A percentile compares a stretch with the other conserved stretches of the same genome.
phyloP scores from a whole-genome alignment of 257 asterid species.

The Cynanchum wilfordii region DNA sequence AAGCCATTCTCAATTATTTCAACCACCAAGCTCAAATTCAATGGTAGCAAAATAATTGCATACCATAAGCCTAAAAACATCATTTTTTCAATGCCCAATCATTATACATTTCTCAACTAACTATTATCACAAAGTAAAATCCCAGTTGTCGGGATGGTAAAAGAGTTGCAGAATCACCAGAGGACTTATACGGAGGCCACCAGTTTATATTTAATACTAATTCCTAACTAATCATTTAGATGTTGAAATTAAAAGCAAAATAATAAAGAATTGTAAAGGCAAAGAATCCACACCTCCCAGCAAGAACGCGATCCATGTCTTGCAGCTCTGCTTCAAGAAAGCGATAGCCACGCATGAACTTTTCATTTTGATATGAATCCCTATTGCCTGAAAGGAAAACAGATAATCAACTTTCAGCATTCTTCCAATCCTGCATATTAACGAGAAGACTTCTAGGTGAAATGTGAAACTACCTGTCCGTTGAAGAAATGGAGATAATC shows the following conservation, averaged over 20 bases:
- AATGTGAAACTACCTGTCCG: constrained; percentile 54
- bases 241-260: background rate
- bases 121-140: background rate
- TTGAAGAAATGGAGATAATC: constrained; percentile 75
- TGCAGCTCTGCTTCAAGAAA: constrained; percentile 96
- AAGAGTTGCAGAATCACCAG: background rate
- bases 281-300: constrained; percentile 55
- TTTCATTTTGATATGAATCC: constrained; percentile 73
- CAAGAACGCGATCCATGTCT: constrained; percentile 73
- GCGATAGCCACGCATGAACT: constrained; percentile 92
- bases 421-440: constrained; percentile 1
- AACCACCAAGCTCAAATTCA: constrained; percentile 34
- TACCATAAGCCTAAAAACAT: constrained; percentile 24
- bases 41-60: constrained; percentile 27
- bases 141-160: background rate
- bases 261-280: background rate
- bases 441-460: background rate
- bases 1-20: constrained; percentile 24
- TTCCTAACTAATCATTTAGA: background rate
- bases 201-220: background rate
- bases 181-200: background rate
- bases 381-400: constrained; percentile 47
- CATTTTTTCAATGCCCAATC: constrained; percentile 10
- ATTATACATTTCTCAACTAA: background rate
- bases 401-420: constrained; percentile 18